Evolutionary conservation across 176 grass and related monocot species (phyloP).

Genomic region (Elymus sibiricus): DNA sequence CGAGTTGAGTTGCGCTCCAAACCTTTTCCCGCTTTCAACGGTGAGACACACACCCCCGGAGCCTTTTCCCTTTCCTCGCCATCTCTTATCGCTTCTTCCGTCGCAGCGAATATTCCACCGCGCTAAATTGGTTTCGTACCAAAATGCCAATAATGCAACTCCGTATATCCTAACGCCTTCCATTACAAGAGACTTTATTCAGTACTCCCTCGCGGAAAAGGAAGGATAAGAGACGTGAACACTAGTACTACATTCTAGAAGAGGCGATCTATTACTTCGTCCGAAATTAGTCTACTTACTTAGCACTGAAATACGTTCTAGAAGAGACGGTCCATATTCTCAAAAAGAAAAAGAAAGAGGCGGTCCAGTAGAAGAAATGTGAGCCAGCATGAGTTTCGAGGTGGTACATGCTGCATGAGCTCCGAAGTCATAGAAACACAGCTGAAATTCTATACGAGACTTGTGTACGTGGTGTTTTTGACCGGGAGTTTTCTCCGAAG

Average conservation of each 20-base stretch:
- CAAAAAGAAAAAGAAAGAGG: too few relatives aligned
- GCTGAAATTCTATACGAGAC: background rate
- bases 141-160: background rate
- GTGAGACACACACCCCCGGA: background rate
- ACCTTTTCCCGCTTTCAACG: background rate
- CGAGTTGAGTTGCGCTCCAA: background rate
- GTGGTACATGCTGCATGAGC: background rate
- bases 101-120: constrained; percentile 2
- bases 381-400: background rate
- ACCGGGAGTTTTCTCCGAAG: background rate
- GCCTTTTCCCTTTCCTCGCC: background rate
- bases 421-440: background rate
- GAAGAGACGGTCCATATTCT: too few relatives aligned
- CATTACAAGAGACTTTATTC: background rate
- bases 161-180: background rate
- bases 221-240: too few relatives aligned
- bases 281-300: too few relatives aligned
- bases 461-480: background rate
- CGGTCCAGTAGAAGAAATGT: too few relatives aligned
- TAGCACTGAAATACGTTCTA: too few relatives aligned
- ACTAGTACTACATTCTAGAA: too few relatives aligned
- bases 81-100: background rate
- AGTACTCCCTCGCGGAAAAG: too few relatives aligned
- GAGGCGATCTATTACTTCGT: too few relatives aligned
- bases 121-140: background rate